A percentile compares a stretch with the other conserved stretches of the same genome.
Conservation (phyloP, 1,284 basidiomycete genomes). For the Sporisorium reilianum region DNA sequence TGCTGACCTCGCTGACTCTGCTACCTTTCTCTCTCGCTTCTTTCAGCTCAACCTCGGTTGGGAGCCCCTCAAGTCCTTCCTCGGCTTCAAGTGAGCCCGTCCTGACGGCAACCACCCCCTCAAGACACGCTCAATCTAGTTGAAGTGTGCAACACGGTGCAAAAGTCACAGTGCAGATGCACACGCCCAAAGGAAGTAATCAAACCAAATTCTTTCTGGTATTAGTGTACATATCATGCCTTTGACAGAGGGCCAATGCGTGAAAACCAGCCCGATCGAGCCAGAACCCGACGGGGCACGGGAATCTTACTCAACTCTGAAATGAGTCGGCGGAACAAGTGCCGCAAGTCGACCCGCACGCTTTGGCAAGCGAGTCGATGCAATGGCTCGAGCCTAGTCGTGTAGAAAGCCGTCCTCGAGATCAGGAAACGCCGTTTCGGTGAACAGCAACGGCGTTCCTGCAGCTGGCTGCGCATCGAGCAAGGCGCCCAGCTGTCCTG, state of each 20-base stretch:
- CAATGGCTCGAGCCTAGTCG: neutral
- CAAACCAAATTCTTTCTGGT: conserved; percentile 5
- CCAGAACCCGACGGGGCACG: neutral
- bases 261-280: neutral
- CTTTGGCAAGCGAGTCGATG: neutral
- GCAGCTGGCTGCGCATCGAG: conserved; percentile 9
- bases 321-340: no score
- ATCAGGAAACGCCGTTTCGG: conserved; percentile 9
- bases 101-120: neutral
- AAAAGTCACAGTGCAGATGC: neutral
- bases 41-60: conserved; percentile 64
- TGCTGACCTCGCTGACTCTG: conserved; percentile 8
- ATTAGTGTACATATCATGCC: conserved; percentile 17
- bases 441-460: conserved; percentile 9
- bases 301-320: neutral
- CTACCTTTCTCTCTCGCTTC: neutral
- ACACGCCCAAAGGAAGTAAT: conserved; percentile 7
- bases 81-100: conserved; percentile 62
- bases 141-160: neutral
- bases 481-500: conserved; percentile 8
- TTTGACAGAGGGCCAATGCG: neutral
- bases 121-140: conserved; percentile 8
- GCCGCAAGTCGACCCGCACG: neutral
- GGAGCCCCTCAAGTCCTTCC: conserved; percentile 68
- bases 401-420: conserved; percentile 2